Evolutionary conservation across 805 yeast genomes (phyloP).

Genomic region (Candida sakaeoensis): DNA sequence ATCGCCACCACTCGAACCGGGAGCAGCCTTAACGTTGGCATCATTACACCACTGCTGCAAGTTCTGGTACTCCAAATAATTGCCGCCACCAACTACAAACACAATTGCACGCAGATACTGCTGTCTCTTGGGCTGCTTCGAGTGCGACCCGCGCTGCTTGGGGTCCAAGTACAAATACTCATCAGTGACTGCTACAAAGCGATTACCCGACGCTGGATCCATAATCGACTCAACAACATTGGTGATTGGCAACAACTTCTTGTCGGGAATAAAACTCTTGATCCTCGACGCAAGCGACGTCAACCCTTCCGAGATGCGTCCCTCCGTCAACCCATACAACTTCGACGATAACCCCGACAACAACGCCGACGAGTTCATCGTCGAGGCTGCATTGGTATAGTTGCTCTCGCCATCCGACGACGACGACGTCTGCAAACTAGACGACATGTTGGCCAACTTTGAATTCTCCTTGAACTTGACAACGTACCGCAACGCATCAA

Average conservation of each 20-base stretch:
- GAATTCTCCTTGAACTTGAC: conserved; percentile 69
- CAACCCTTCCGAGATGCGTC: conserved; percentile 81
- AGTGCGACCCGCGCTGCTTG: conserved; percentile 81
- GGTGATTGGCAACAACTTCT: conserved; percentile 84
- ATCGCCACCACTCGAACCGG: too few relatives aligned
- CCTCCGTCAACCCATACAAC: conserved; percentile 79
- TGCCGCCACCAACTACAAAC: conserved; percentile 96
- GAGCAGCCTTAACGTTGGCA: conserved; percentile 20
- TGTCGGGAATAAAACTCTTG: conserved; percentile 82
- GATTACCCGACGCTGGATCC: conserved; percentile 71
- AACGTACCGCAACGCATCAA: conserved; percentile 66
- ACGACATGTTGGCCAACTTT: conserved; percentile 19
- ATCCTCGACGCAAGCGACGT: conserved; percentile 86
- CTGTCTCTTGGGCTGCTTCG: conserved; percentile 83
- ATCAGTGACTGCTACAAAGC: conserved; percentile 72
- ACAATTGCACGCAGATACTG: conserved; percentile 78
- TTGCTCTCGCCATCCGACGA: conserved; percentile 9
- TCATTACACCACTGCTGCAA: conserved; percentile 77
- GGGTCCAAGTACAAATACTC: conserved; percentile 92
- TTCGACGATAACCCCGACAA: conserved; percentile 73
- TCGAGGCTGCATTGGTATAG: conserved; percentile 23
- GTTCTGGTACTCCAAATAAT: conserved; percentile 89
- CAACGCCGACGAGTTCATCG: conserved; percentile 49
- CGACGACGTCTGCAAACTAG: conserved; percentile 17
- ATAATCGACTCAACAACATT: conserved; percentile 86